Conservation (phyloP, 2,329 filamentous ascomycete species). For the Trichophyton benhamiae region DNA sequence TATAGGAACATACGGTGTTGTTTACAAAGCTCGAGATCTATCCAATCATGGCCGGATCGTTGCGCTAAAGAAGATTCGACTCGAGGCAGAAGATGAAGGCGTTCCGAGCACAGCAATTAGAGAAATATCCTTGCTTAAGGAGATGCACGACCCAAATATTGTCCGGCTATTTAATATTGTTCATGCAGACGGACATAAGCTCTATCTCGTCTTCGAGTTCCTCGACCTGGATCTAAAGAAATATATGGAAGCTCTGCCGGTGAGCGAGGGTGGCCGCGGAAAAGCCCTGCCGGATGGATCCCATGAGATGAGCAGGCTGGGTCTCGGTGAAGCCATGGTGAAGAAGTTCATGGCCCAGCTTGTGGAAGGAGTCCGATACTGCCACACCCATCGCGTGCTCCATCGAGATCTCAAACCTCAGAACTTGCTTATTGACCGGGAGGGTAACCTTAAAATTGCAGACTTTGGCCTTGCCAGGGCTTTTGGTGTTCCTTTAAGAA, state of each 20-base stretch:
- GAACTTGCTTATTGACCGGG: constrained; percentile 87
- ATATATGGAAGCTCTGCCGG: constrained; percentile 84
- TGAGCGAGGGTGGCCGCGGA: constrained; percentile 71
- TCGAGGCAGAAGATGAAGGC: constrained; percentile 89
- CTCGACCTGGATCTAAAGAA: constrained; percentile 88
- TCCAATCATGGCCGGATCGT: constrained; percentile 72
- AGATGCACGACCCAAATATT: constrained; percentile 87
- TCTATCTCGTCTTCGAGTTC: constrained; percentile 87
- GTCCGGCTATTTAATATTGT: constrained; percentile 83
- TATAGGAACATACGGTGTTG: constrained; percentile 81
- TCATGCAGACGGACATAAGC: constrained; percentile 85
- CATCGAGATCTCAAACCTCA: constrained; percentile 98
- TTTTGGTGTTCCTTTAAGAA: constrained; percentile 80
- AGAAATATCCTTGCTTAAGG: constrained; percentile 86
- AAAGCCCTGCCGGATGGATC: constrained; percentile 73
- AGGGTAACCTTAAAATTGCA: constrained; percentile 94
- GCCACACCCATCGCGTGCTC: constrained; percentile 74
- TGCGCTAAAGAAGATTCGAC: constrained; percentile 86
- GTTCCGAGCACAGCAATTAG: constrained; percentile 87
- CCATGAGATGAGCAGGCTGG: constrained; percentile 51
- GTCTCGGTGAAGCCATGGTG: constrained; percentile 66
- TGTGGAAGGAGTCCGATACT: constrained; percentile 73
- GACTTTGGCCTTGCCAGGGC: constrained; percentile 92
- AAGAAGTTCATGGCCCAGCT: constrained; percentile 90
- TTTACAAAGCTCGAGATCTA: constrained; percentile 87